Base-by-base conservation (phyloP, 495 filamentous ascomycete genomes). In the Penicillium dipodomyicola region DNA sequence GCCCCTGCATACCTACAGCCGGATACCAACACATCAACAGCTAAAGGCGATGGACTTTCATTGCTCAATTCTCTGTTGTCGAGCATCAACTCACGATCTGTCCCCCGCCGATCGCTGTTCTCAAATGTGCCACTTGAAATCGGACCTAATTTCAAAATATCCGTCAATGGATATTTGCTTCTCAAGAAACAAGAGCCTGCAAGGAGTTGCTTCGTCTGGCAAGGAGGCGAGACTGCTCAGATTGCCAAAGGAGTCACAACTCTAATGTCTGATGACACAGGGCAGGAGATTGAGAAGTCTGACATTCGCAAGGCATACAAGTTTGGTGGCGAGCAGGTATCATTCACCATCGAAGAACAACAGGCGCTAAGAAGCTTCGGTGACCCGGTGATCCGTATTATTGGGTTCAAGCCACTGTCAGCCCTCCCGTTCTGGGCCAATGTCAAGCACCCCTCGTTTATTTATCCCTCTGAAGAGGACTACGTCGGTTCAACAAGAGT, bases 261-360 rank as follows among this genome's bases (percentile, higher is more conserved):
- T 2, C 82, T 85, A 49, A 76, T 90, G 40, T 86, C 89, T 17
- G 89, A 89, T 22, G 88, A 92, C 58, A 89, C 85, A 1, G 83
- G 84, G 4, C 79, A 85, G 33, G 80, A 81, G 0, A 84, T 97
- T 2, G 90, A 96, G 53, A 92, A 92, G 62, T 69, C 70, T 9
- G 90, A 96, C 57, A 82, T 96, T 35, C 85, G 87, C 52, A 97
- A 96, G 65, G 95, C 93, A 0, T 99, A 93, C 76, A 96, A 93
- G 63, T 97, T 96, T 61, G 95, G 93, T 30, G 91, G 90, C 19
- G 90, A 96, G 60, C 88, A 92, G 49, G 83, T 99, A 42, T 74
- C 86, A 19, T 99, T 99, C 71, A 87, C 84, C 2, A 77, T 82
- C 2, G 92, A 96, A 32, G 94, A 97, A 68, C 81, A 89, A 54